Evolutionary conservation across 2,329 filamentous ascomycete species (phyloP).

Genomic region (Colletotrichum higginsianum): DNA sequence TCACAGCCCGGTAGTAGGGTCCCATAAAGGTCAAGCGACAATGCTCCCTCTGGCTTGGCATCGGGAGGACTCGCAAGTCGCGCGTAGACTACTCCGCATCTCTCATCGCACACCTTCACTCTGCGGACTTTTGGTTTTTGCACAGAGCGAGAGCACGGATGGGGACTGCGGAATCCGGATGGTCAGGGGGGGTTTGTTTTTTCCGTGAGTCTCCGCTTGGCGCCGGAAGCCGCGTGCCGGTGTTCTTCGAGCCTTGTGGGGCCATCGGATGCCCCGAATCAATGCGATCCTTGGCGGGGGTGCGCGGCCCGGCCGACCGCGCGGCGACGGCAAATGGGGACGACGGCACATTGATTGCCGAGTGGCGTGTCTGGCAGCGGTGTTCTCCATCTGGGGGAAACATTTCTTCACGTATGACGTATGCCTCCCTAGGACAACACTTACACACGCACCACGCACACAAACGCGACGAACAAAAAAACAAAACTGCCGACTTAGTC

Average conservation of each 20-base stretch:
- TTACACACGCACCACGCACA: background rate
- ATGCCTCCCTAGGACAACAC: background rate
- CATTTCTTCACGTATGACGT: background rate
- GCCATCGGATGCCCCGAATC: background rate
- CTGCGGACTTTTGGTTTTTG: conserved; percentile 1
- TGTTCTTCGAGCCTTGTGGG: background rate
- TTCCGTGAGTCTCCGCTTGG: conserved; percentile 29
- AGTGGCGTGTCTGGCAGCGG: background rate
- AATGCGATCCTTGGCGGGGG: conserved; percentile 24
- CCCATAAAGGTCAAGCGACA: background rate
- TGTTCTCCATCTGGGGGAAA: background rate
- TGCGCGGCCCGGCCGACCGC: conserved; percentile 19
- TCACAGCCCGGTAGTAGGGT: background rate
- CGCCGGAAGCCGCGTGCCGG: conserved; percentile 20
- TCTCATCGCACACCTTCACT: conserved; percentile 2
- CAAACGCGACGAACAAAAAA: too few relatives aligned
- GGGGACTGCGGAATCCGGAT: background rate
- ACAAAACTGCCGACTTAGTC: conserved; percentile 5
- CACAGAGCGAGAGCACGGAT: background rate
- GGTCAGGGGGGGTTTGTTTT: background rate
- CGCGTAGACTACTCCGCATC: background rate
- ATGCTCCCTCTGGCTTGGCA: conserved; percentile 3
- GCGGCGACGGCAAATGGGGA: conserved; percentile 23
- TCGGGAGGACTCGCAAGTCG: background rate
- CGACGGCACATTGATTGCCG: background rate